Conservation (phyloP, 2,329 filamentous ascomycete genomes). For the Xylariaceae sp. region DNA sequence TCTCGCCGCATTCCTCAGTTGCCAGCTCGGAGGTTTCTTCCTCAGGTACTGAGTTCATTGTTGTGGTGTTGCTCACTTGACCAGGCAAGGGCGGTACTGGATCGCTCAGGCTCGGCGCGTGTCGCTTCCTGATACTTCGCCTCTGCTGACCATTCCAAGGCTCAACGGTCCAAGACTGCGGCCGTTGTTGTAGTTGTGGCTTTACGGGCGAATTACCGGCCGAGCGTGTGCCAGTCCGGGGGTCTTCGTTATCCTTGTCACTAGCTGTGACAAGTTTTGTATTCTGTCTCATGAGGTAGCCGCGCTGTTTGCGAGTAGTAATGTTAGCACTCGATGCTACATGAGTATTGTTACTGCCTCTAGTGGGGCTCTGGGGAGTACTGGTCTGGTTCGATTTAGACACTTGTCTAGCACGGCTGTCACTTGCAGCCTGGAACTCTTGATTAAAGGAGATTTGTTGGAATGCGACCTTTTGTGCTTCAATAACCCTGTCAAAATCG, state of each 20-base stretch:
- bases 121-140: constrained; percentile 66
- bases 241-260: constrained; percentile 68
- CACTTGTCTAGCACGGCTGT: constrained; percentile 52
- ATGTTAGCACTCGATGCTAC: constrained; percentile 65
- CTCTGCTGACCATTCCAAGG: constrained; percentile 89
- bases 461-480: constrained; percentile 90
- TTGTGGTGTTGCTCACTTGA: constrained; percentile 78
- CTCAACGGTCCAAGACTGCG: constrained; percentile 94
- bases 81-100: constrained; percentile 84
- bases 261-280: constrained; percentile 96
- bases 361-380: constrained; percentile 31
- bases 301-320: constrained; percentile 76
- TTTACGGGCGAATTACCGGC: constrained; percentile 74
- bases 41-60: constrained; percentile 71
- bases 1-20: constrained; percentile 80
- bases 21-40: constrained; percentile 65
- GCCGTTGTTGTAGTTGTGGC: constrained; percentile 72
- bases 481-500: constrained; percentile 94
- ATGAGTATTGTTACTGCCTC: constrained; percentile 28
- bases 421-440: constrained; percentile 33
- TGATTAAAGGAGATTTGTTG: constrained; percentile 38
- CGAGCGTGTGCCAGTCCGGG: constrained; percentile 60
- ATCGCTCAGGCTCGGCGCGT: constrained; percentile 56
- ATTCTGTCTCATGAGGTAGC: constrained; percentile 98
- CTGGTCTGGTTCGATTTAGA: constrained; percentile 41